These are phyloP conservation scores for Penicillium psychrofluorescens DNA, from an alignment of 495 filamentous ascomycete species.

Conservation along the genomic window DNA sequence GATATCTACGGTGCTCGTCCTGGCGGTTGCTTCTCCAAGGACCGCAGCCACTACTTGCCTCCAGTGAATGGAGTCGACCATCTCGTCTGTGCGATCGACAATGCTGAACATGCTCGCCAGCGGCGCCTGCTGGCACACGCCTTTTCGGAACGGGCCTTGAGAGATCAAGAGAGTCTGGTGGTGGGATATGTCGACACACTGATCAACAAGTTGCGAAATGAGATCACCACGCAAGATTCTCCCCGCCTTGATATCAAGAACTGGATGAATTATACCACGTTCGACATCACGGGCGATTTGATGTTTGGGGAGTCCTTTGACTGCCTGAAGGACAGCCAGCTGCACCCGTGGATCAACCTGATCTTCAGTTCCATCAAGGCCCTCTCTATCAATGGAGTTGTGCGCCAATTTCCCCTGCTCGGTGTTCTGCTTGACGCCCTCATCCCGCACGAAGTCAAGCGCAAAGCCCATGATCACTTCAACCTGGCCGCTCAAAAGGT, in stretches of 20 bases:
- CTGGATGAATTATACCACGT: constrained; percentile 33
- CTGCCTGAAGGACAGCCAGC: constrained; percentile 30
- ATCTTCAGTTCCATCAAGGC: constrained; percentile 29
- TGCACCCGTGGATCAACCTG: constrained; percentile 41
- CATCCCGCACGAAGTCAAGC: constrained; percentile 5
- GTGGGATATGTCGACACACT: constrained; percentile 30
- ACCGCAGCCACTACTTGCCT: constrained; percentile 13
- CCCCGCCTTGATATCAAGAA: constrained; percentile 13
- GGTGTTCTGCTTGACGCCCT: constrained; percentile 3
- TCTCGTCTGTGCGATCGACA: constrained; percentile 12
- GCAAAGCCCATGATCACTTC: constrained; percentile 14
- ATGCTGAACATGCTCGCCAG: constrained; percentile 24
- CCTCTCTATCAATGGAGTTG: constrained; percentile 9
- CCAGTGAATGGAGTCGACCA: constrained; percentile 16
- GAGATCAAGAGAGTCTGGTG: constrained; percentile 29
- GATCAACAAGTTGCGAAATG: constrained; percentile 20
- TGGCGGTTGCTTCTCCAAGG: constrained; percentile 21
- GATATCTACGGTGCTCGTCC: constrained; percentile 49
- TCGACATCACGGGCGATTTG: constrained; percentile 43
- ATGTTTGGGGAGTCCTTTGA: constrained; percentile 45
- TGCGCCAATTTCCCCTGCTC: constrained; percentile 25
- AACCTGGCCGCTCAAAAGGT: constrained; percentile 15
- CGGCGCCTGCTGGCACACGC: constrained; percentile 35
- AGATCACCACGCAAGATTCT: not conserved
- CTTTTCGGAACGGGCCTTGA: constrained; percentile 40